Conservation (phyloP, 2,329 filamentous ascomycete genomes). For the Fonsecaea pugnacius region DNA sequence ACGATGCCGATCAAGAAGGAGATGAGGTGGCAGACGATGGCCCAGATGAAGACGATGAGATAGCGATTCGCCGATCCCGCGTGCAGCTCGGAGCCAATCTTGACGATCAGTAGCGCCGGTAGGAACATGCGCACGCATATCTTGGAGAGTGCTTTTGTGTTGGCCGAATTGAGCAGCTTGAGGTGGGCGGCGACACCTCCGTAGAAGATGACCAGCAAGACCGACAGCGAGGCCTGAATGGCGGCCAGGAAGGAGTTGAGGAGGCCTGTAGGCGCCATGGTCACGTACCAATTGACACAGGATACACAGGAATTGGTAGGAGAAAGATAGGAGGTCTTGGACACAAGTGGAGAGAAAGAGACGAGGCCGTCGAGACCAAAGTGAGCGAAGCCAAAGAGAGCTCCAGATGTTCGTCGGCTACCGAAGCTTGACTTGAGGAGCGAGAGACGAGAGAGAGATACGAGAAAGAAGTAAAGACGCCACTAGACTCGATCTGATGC, state of each 20-base stretch:
- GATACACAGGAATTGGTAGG: no score
- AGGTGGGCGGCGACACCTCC: constrained; percentile 58
- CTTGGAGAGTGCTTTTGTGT: constrained; percentile 59
- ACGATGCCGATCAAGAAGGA: constrained; percentile 55
- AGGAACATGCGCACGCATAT: constrained; percentile 59
- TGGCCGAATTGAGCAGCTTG: constrained; percentile 52
- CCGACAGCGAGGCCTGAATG: constrained; percentile 59
- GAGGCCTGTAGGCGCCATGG: constrained; percentile 34
- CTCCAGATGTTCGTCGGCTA: background rate
- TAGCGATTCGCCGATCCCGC: constrained; percentile 54
- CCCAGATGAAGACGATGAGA: constrained; percentile 58
- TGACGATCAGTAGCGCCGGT: constrained; percentile 58
- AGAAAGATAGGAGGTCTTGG: no score
- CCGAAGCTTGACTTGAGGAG: background rate
- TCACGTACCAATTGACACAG: background rate
- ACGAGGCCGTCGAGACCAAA: background rate
- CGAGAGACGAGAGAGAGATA: no score
- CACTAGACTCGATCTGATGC: background rate
- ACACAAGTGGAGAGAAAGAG: background rate
- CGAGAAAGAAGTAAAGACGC: background rate
- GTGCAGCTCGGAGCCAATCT: constrained; percentile 58
- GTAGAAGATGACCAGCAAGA: constrained; percentile 59
- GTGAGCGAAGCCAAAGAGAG: no score
- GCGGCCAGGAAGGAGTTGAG: constrained; percentile 54
- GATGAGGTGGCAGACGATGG: constrained; percentile 54